These are phyloP conservation scores for Podila epicladia DNA, from an alignment of 192 early-diverging fungal genomes.

Conservation along the genomic window DNA sequence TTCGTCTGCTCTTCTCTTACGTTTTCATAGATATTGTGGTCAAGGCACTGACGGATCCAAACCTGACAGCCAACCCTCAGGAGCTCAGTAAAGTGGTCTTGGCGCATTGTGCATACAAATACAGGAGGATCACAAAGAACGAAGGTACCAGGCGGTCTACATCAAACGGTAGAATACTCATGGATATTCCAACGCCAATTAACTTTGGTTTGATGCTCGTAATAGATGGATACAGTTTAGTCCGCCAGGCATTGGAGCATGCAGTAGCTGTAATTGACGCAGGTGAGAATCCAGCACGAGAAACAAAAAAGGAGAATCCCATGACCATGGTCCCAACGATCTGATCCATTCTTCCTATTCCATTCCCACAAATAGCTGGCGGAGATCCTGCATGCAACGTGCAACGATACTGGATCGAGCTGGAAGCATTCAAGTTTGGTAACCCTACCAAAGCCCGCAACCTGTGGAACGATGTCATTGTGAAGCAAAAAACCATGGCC, in stretches of 20 bases:
- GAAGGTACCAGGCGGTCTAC: constrained; percentile 5
- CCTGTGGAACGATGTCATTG: constrained; percentile 24
- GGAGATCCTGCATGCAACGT: constrained; percentile 36
- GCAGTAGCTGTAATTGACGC: constrained; percentile 19
- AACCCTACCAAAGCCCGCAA: constrained; percentile 13
- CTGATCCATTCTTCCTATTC: background rate
- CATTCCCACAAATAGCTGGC: constrained; percentile 14
- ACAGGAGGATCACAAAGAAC: constrained; percentile 1
- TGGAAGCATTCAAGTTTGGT: constrained; percentile 14
- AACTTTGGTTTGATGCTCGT: too few species aligned
- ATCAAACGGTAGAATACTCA: too few species aligned
- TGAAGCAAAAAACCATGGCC: constrained; percentile 17
- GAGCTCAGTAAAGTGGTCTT: constrained; percentile 31
- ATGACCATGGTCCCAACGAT: too few species aligned
- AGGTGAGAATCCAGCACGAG: constrained; percentile 3
- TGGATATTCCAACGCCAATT: too few species aligned
- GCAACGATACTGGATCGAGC: constrained; percentile 34
- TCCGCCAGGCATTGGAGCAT: constrained; percentile 20
- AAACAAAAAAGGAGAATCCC: too few species aligned
- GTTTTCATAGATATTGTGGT: background rate
- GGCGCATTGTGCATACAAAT: constrained; percentile 11
- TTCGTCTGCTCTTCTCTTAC: background rate
- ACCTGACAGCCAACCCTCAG: constrained; percentile 11
- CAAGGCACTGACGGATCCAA: constrained; percentile 14
- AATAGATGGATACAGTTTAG: constrained; percentile 9